These are phyloP conservation scores for Monosporascus sp. DNA, from an alignment of 2,329 filamentous ascomycete genomes.

Conservation along the genomic window DNA sequence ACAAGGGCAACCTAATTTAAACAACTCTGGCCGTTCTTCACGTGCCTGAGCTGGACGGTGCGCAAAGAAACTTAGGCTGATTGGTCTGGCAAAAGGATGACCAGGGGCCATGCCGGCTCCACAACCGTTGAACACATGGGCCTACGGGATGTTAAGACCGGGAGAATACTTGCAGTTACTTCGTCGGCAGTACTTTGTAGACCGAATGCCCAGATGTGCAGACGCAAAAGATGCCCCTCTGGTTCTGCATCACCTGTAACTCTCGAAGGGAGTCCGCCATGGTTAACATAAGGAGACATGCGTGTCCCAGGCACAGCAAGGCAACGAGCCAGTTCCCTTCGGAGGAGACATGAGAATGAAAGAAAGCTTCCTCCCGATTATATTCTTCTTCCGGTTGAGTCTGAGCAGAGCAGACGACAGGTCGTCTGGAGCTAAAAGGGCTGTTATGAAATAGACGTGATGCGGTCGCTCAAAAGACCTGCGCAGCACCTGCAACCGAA, in stretches of 20 bases:
- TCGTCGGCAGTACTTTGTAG: background rate
- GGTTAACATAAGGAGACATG: background rate
- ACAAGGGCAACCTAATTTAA: too few species aligned
- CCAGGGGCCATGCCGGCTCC: background rate
- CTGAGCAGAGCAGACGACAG: background rate
- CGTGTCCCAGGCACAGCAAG: background rate
- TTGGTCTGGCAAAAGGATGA: background rate
- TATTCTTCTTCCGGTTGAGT: background rate
- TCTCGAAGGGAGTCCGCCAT: background rate
- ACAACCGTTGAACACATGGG: slow-evolving; percentile 1
- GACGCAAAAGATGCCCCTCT: background rate
- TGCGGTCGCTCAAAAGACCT: background rate
- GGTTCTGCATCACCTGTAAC: background rate
- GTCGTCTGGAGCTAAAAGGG: background rate
- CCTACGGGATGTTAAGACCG: background rate
- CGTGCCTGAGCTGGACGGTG: background rate
- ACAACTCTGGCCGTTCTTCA: too few species aligned
- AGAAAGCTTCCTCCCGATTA: background rate
- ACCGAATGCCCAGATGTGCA: background rate
- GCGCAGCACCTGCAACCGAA: background rate
- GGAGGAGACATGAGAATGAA: background rate
- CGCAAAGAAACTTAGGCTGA: background rate
- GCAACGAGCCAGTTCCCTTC: background rate
- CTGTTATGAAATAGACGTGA: background rate
- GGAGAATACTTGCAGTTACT: background rate